phyloP scores from a whole-genome alignment of 2,329 filamentous ascomycete species.

The Colletotrichum karsti region DNA sequence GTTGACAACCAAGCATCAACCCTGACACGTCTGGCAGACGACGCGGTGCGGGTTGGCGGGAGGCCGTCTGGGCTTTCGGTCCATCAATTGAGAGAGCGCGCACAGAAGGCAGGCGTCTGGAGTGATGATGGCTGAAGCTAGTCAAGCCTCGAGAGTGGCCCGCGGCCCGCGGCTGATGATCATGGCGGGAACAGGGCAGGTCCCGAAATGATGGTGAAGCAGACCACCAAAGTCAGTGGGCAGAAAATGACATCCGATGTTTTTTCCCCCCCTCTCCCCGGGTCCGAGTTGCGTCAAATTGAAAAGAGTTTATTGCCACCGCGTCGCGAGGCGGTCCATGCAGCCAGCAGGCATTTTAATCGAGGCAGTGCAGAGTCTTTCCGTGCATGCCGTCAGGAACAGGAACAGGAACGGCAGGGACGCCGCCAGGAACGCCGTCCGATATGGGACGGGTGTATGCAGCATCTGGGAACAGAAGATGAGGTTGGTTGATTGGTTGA shows the following conservation, averaged over 20 bases:
- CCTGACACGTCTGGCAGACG: slow-evolving; percentile 3
- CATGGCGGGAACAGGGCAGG: slow-evolving; percentile 22
- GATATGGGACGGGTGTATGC: neutral
- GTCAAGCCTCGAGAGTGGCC: slow-evolving; percentile 23
- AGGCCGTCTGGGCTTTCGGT: neutral
- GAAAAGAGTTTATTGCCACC: slow-evolving; percentile 17
- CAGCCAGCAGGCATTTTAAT: slow-evolving; percentile 15
- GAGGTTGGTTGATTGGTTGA: slow-evolving; percentile 1
- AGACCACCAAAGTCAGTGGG: slow-evolving; percentile 13
- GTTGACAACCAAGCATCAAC: slow-evolving; percentile 20
- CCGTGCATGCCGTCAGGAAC: slow-evolving; percentile 12
- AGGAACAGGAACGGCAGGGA: neutral
- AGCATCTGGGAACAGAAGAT: neutral
- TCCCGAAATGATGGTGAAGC: slow-evolving; percentile 25
- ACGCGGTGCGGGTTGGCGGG: slow-evolving; percentile 1
- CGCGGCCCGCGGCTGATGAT: slow-evolving; percentile 26
- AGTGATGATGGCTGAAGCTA: slow-evolving; percentile 10
- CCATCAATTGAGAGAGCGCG: neutral
- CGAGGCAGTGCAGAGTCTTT: slow-evolving; percentile 5
- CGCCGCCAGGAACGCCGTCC: neutral
- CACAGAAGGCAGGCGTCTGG: neutral
- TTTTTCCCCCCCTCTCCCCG: too few species aligned
- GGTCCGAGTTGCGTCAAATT: slow-evolving; percentile 13
- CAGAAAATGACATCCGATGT: slow-evolving; percentile 26
- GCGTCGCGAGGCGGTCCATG: slow-evolving; percentile 23